phyloP scores from a whole-genome alignment of 768 basidiomycete genomes.

The Mycena amicta region DNA sequence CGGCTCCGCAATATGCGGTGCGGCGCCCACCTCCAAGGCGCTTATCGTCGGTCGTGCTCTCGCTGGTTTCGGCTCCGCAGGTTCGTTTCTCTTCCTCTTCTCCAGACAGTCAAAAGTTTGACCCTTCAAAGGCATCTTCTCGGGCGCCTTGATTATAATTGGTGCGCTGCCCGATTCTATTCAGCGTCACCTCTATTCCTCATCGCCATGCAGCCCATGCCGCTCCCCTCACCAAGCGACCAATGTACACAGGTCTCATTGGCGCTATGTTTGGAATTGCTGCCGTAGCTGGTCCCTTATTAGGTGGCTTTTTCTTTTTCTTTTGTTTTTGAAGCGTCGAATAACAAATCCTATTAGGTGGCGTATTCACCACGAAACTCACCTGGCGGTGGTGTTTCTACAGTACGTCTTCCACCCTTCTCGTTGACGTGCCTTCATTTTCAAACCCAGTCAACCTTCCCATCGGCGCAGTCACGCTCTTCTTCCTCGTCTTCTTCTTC shows the following conservation, averaged over 20 bases:
- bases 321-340: too few species aligned
- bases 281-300: slow-evolving; percentile 25
- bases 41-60: slow-evolving; percentile 49
- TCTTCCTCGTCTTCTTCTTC: slow-evolving; percentile 20
- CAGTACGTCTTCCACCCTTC: background rate
- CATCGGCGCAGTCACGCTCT: slow-evolving; percentile 15
- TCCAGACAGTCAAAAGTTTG: too few species aligned
- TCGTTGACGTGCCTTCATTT: slow-evolving; percentile 27
- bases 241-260: slow-evolving; percentile 40
- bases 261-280: slow-evolving; percentile 32
- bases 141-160: slow-evolving; percentile 28
- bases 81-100: too few species aligned
- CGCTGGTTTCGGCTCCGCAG: slow-evolving; percentile 47
- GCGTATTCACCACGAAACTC: slow-evolving; percentile 31
- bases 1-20: slow-evolving; percentile 45
- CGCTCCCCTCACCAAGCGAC: slow-evolving; percentile 29
- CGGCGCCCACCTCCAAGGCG: slow-evolving; percentile 28
- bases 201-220: slow-evolving; percentile 19
- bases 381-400: slow-evolving; percentile 29
- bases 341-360: slow-evolving; percentile 33
- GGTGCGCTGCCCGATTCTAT: background rate
- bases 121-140: too few species aligned
- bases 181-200: background rate
- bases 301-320: slow-evolving; percentile 31
- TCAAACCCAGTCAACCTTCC: slow-evolving; percentile 23